Conservation (phyloP, 148 eudicot species). For the Cornus suecica region DNA sequence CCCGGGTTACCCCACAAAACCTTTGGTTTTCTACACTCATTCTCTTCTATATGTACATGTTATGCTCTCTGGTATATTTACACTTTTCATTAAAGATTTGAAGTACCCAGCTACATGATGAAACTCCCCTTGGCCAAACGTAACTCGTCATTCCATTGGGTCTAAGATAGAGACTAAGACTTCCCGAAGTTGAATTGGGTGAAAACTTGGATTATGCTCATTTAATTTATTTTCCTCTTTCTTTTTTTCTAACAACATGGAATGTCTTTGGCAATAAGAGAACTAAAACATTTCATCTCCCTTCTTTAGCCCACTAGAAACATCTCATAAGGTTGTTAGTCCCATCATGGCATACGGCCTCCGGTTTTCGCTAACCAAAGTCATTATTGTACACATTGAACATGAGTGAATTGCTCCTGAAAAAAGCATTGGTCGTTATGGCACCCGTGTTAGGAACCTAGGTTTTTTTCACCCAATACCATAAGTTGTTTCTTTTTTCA, state of each 20-base stretch:
- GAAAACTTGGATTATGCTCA: no score
- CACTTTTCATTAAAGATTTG: no score
- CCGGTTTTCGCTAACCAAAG: slow-evolving; percentile 17
- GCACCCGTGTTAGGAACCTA: background rate
- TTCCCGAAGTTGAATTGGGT: no score
- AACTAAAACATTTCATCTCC: slow-evolving; percentile 14
- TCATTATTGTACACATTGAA: slow-evolving; percentile 11
- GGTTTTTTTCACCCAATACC: background rate
- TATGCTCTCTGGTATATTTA: no score
- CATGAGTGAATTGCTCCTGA: background rate
- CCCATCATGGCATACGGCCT: slow-evolving; percentile 9
- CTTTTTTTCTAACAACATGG: slow-evolving; percentile 1
- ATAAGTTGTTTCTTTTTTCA: background rate
- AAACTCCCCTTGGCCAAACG: no score
- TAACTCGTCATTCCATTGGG: no score
- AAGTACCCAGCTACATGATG: no score
- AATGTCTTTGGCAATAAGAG: background rate
- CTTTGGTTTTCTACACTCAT: no score
- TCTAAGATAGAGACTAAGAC: no score
- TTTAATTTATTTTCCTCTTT: no score
- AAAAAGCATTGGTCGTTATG: background rate
- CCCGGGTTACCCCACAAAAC: no score
- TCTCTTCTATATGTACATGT: no score
- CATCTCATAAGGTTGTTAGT: background rate
- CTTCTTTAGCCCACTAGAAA: slow-evolving; percentile 12